Percentiles rank a stretch among this genome's conserved stretches.
Evolutionary conservation across 176 grass and related monocot genomes (phyloP).

Genomic region (Oryza glumipatula): DNA sequence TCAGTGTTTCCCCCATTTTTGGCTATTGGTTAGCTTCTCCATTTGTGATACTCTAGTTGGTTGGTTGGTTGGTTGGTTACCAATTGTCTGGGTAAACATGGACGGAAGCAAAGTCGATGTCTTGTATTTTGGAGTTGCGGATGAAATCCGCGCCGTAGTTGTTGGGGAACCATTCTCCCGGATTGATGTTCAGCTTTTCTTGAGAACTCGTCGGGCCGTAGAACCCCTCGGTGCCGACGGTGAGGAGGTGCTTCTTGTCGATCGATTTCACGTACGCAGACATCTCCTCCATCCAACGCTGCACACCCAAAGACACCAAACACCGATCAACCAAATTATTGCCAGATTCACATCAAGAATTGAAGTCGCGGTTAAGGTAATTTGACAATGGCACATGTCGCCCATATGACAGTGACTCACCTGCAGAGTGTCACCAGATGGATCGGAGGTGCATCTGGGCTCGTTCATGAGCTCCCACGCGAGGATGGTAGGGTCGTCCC

Average conservation of each 20-base stretch:
- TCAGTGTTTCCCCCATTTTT: background rate
- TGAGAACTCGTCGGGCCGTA: conserved; percentile 63
- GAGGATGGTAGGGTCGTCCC: conserved; percentile 89
- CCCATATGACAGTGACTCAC: background rate
- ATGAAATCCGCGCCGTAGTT: conserved; percentile 86
- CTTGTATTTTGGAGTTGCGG: conserved; percentile 65
- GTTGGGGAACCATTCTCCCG: conserved; percentile 65
- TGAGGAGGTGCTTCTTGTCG: conserved; percentile 79
- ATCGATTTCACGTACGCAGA: conserved; percentile 72
- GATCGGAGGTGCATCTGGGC: conserved; percentile 81
- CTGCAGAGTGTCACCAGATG: conserved; percentile 77
- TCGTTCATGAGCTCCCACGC: conserved; percentile 99
- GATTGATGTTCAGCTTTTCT: conserved; percentile 68
- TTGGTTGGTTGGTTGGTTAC: conserved; percentile 27
- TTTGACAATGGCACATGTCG: background rate
- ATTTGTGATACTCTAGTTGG: background rate
- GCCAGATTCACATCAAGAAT: background rate
- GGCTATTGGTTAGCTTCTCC: background rate
- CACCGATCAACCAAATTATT: background rate
- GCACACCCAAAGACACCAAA: background rate
- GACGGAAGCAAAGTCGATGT: conserved; percentile 90
- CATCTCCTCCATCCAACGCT: conserved; percentile 98
- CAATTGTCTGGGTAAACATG: conserved; percentile 92
- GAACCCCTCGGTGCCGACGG: conserved; percentile 89
- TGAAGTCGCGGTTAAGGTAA: background rate